Conservation (phyloP, 2,329 filamentous ascomycete genomes). For the Truncatella angustata region DNA sequence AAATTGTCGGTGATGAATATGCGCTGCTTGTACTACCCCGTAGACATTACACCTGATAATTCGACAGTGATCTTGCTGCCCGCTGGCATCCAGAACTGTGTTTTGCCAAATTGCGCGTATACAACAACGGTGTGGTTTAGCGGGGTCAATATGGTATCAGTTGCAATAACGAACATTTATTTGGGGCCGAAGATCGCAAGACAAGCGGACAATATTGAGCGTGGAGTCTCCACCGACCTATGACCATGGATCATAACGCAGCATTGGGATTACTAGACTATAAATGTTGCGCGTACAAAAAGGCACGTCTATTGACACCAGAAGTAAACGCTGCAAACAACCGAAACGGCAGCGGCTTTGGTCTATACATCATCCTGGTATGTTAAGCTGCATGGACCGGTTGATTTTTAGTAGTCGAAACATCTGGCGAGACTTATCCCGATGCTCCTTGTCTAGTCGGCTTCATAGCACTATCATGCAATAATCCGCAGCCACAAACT, state of each 20-base stretch:
- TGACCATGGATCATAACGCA: conserved; percentile 41
- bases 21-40: conserved; percentile 41
- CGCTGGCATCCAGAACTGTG: conserved; percentile 46
- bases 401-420: too few species aligned
- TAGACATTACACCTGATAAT: conserved; percentile 44
- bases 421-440: too few species aligned
- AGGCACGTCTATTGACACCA: too few species aligned
- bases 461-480: too few species aligned
- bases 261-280: not conserved
- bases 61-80: conserved; percentile 48
- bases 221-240: conserved; percentile 40
- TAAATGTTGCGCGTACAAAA: too few species aligned
- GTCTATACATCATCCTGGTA: too few species aligned
- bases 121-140: conserved; percentile 46
- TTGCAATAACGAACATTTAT: conserved; percentile 47
- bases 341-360: too few species aligned
- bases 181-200: conserved; percentile 42
- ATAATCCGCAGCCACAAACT: too few species aligned
- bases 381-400: too few species aligned
- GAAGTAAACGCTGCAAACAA: too few species aligned
- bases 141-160: conserved; percentile 43
- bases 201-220: conserved; percentile 38
- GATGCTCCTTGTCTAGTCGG: too few species aligned
- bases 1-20: conserved; percentile 50
- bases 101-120: conserved; percentile 40